Evolutionary conservation across 2,329 filamentous ascomycete species (phyloP).

Genomic region (Colletotrichum magnum): DNA sequence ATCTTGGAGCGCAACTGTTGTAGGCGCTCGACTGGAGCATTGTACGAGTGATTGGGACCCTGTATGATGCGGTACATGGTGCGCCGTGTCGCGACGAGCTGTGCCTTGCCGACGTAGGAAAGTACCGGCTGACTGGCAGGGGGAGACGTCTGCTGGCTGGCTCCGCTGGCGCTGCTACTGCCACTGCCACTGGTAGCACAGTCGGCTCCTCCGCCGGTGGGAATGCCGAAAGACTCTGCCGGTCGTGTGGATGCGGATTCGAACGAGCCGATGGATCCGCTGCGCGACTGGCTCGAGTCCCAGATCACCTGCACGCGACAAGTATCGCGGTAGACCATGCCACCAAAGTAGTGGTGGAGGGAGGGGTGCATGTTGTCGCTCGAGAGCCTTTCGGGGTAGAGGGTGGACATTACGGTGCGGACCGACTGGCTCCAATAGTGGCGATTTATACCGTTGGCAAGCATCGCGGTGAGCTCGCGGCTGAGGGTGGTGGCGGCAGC

Average conservation of each 20-base stretch:
- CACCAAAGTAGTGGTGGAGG: slow-evolving; percentile 66
- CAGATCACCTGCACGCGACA: slow-evolving; percentile 67
- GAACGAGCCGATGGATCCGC: slow-evolving; percentile 47
- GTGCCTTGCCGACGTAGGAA: slow-evolving; percentile 63
- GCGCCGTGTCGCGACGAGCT: slow-evolving; percentile 61
- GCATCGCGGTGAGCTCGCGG: slow-evolving; percentile 59
- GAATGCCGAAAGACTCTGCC: slow-evolving; percentile 47
- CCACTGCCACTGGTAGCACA: not conserved
- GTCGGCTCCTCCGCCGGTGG: slow-evolving; percentile 3
- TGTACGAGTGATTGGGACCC: slow-evolving; percentile 57
- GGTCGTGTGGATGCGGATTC: slow-evolving; percentile 54
- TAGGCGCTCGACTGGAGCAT: slow-evolving; percentile 63
- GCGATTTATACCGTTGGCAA: slow-evolving; percentile 51
- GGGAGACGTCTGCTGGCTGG: slow-evolving; percentile 13
- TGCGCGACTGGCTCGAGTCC: slow-evolving; percentile 51
- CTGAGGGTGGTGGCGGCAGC: slow-evolving; percentile 58
- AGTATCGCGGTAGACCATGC: slow-evolving; percentile 58
- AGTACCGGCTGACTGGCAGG: slow-evolving; percentile 49
- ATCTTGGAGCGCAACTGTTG: slow-evolving; percentile 62
- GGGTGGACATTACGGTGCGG: slow-evolving; percentile 58
- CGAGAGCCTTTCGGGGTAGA: slow-evolving; percentile 58
- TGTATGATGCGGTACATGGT: slow-evolving; percentile 62
- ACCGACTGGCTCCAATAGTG: slow-evolving; percentile 57
- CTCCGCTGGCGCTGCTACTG: slow-evolving; percentile 10
- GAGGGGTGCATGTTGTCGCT: slow-evolving; percentile 48